Evolutionary conservation across 176 grass and related monocot species (phyloP), one percentile per base, ranked within the genome.

Genomic region (Carex kokanica): DNA sequence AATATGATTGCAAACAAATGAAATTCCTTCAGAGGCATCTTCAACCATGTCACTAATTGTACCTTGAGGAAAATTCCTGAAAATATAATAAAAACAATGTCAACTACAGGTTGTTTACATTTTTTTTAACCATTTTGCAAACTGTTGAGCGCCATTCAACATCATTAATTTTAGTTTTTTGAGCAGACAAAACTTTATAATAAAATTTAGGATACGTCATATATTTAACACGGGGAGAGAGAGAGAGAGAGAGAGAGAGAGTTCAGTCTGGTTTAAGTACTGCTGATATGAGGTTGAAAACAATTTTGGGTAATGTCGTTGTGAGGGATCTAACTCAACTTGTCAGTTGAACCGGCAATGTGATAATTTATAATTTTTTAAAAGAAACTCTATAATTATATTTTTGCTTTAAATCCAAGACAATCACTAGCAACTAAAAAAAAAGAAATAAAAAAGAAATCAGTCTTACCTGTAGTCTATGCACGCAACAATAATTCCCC

Each of bases 41-140:
- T 93, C 86, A 81, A 98, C 86, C 92, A 98, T 98, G 63, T 93
- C 86, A 47, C 92, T 78, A 78, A 95, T 95, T 65, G 95, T 98
- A 73, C 95, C 95, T 75, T 98, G 92, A 86, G 95, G 95, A 57
- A 98, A 98, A 40, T 98, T 98, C 91, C 95, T 98, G 85, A 45
- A 84, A 82, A 90, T 60, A 53, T 27, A 43, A 20, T 38, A 52
- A 74, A 45, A 47, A 15, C 71, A 75, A 53, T 75, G 47, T 75
- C 45, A 72, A 41, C 17, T 70, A 43, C 67, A 71, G 21, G 38
- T 74, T 74, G 71, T 53, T 52, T 21, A 24, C 71, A 74, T 52
- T 24, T 29, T 23, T 8, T 14, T 24, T 14, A 74, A 14, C 13
- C 24, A 66, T 66, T 66, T 15, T 34, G 63, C 29, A 52, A 34